Evolutionary conservation across 106 monocot genomes (phyloP), one percentile per base, ranked within the genome.

Genomic region (Dioscorea dumetorum): DNA sequence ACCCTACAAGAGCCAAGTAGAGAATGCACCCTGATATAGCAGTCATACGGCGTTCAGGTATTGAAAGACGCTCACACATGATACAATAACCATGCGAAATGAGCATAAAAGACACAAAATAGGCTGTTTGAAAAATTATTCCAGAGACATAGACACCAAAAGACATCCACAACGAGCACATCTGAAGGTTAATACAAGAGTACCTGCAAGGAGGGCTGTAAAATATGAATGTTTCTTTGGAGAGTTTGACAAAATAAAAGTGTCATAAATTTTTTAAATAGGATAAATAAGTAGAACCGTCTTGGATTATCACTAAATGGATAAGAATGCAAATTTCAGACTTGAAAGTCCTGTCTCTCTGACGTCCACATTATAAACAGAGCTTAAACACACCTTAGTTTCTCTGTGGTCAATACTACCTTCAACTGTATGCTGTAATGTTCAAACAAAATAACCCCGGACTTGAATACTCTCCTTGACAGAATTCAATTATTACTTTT

Each of bases 41-140:
- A 23, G 87, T 91, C 17, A 20, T 80, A 9, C 97, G 84, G 10
- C 86, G 60, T 57, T 99, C 97, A 33, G 72, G 64, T 23, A 87
- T 60, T 18, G 90, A 99, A 16, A 99, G 80, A 14, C 83, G 87
- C 69, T 92, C 92, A 53, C 74, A 90, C 75, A 73, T 80, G 77
- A 99, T 93, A 77, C 92, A 99, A 64, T 99, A 93, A 34, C 97
- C 97, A 71, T 84, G 86, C 12, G 97, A 87, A 67, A 93, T 90
- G 49, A 93, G 87, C 76, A 93, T 62, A 71, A 99, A 90, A 17
- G 84, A 89, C 32, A 93, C 90, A 52, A 90, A 80, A 28, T 79
- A 82, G 13, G 84, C 72, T 48, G 92, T 99, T 73, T 99, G 92
- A 64, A 90, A 93, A 22, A 99, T 72, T 59, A 93, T 77, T 64